Base-by-base conservation (phyloP, 106 monocot species). In the Allium fistulosum region DNA sequence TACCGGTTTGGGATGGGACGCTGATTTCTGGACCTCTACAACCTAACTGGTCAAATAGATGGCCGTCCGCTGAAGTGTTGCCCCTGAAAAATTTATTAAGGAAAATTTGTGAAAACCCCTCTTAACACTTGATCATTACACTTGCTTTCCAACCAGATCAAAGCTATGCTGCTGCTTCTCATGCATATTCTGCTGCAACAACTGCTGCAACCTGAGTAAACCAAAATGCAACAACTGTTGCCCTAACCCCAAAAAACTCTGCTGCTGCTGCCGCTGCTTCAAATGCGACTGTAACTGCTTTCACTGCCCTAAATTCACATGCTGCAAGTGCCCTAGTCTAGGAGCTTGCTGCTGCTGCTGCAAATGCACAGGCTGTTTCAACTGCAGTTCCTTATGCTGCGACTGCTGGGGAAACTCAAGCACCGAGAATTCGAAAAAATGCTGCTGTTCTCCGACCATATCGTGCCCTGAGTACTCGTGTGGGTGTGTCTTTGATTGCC, bases 401-500 rank as follows among this genome's bases (percentile, higher is more conserved):
- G 7, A 57, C 26, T 75, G 72, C 57, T 46, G 72, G 62, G 70
- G 26, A 58, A n/a, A 8, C 53, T 66, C 72, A 18, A 73, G 72
- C 53, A 73, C 60, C 50, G 28, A 69, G 37, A 26, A 51, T 45
- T 14, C 16, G 4, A 12, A 45, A 37, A 37, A 59, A 51, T 69
- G 72, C 6, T 84, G 84, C n/a, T 11, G n/a, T 57, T 48, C 48
- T 7, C 76, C 79, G 6, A 71, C 61, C 12, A 48, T 57, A 2
- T 78, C 78, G 1, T 81, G 78, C 59, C 80, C 85, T 0, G 75
- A 72, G 16, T 80, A 67, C 63, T 78, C 85, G 14, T 80, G 80
- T 49, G 80, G 85, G 17, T 85, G 85, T 50, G 63, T 85, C 26
- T 85, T 70, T 56, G 80, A 80, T 50, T 80, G 80, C 72, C 81